Evolutionary conservation across 768 basidiomycete genomes (phyloP).

Genomic region (Amanita pseudoporphyria): DNA sequence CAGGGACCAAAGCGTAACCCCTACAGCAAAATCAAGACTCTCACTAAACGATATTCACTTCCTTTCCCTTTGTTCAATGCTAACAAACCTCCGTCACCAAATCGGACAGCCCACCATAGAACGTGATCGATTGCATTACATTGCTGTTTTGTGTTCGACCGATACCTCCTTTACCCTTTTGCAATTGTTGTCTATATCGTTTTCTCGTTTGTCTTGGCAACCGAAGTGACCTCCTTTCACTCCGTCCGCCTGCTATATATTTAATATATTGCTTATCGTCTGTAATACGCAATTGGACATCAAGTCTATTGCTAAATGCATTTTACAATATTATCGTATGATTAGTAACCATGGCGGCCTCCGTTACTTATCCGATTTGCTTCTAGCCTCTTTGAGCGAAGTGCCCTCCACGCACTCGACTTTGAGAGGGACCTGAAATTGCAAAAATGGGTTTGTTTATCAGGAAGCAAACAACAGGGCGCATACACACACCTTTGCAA

Average conservation of each 20-base stretch:
- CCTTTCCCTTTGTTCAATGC: conserved; percentile 31
- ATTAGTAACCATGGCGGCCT: neutral
- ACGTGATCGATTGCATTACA: neutral
- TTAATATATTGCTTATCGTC: no score
- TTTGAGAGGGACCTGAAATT: neutral
- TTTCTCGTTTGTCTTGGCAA: neutral
- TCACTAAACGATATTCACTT: conserved; percentile 41
- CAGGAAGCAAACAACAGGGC: neutral
- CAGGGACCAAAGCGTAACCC: conserved; percentile 19
- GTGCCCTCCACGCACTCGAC: neutral
- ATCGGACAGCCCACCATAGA: neutral
- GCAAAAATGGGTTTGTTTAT: neutral
- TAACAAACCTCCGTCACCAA: conserved; percentile 7
- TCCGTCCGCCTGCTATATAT: no score
- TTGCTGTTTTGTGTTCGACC: neutral
- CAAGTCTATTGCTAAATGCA: neutral
- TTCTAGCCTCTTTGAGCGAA: neutral
- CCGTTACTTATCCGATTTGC: neutral
- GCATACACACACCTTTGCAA: neutral
- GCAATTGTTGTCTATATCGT: neutral
- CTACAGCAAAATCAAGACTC: conserved; percentile 29
- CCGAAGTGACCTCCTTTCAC: no score
- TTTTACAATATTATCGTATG: neutral
- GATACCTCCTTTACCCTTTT: neutral
- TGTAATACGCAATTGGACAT: no score